These are phyloP conservation scores for Solanum habrochaites DNA, from an alignment of 257 asterid species.

Conservation along the genomic window DNA sequence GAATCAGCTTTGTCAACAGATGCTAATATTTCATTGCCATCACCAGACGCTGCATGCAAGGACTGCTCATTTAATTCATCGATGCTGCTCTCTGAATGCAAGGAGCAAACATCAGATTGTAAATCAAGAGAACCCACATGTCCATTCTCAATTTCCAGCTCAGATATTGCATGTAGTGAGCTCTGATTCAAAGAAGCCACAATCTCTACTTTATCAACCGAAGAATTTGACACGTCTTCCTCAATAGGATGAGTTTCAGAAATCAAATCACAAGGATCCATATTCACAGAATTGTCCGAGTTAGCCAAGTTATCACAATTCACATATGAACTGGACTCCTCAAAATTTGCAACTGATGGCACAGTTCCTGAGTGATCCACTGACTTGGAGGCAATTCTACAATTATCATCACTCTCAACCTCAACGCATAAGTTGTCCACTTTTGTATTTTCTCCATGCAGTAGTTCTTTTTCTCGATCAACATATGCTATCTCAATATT, in stretches of 20 bases:
- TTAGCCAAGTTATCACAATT: slow-evolving; percentile 19
- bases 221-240: slow-evolving; percentile 29
- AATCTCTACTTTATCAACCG: slow-evolving; percentile 25
- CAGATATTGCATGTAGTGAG: slow-evolving; percentile 45
- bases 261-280: slow-evolving; percentile 21
- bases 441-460: slow-evolving; percentile 36
- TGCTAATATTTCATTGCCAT: slow-evolving; percentile 11
- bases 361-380: slow-evolving; percentile 16
- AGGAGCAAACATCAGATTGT: slow-evolving; percentile 48
- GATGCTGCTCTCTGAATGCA: slow-evolving; percentile 33
- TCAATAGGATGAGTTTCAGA: slow-evolving; percentile 22
- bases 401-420: slow-evolving; percentile 28
- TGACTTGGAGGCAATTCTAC: slow-evolving; percentile 20
- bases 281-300: slow-evolving; percentile 8
- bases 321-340: slow-evolving; percentile 32
- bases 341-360: slow-evolving; percentile 21
- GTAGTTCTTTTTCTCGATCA: slow-evolving; percentile 20
- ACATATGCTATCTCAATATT: slow-evolving; percentile 13
- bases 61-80: slow-evolving; percentile 37
- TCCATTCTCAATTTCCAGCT: slow-evolving; percentile 42
- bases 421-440: slow-evolving; percentile 33
- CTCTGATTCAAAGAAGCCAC: slow-evolving; percentile 28
- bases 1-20: slow-evolving; percentile 28
- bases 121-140: slow-evolving; percentile 38
- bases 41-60: slow-evolving; percentile 19